Evolutionary conservation across 225 moss, liverwort and hornwort genomes (phyloP).

Genomic region (Thuidium tamariscinum): DNA sequence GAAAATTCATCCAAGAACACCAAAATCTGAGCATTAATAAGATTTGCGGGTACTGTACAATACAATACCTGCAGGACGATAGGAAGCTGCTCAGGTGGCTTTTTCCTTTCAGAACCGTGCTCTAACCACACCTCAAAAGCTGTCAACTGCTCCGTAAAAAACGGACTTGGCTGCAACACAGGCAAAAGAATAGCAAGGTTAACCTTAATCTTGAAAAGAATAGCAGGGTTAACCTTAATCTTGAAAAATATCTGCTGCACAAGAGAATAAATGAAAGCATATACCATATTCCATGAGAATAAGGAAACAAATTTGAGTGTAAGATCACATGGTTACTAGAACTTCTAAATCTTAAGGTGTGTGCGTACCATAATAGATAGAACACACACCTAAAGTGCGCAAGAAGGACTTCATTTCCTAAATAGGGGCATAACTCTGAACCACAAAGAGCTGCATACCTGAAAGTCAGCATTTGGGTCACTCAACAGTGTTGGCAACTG

Average conservation of each 20-base stretch:
- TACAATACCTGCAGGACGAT: slow-evolving; percentile 76
- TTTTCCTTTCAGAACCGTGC: slow-evolving; percentile 82
- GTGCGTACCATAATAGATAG: not conserved
- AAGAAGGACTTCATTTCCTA: not conserved
- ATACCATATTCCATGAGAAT: not conserved
- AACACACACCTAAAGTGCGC: not conserved
- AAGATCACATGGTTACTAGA: not conserved
- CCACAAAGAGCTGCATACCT: slow-evolving; percentile 27
- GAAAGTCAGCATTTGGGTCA: slow-evolving; percentile 62
- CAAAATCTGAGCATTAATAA: not conserved
- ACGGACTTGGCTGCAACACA: slow-evolving; percentile 77
- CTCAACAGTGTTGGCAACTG: slow-evolving; percentile 66
- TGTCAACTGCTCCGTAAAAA: slow-evolving; percentile 90
- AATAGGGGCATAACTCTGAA: not conserved
- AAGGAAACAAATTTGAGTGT: not conserved
- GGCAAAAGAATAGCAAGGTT: not conserved
- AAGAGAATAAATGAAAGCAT: not conserved
- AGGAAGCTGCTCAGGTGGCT: slow-evolving; percentile 90
- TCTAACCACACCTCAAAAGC: slow-evolving; percentile 98
- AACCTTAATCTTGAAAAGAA: not conserved
- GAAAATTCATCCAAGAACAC: not conserved
- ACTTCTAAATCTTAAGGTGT: not conserved
- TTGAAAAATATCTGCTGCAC: not conserved
- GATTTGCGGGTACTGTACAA: not conserved
- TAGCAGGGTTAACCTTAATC: not conserved